Base-by-base conservation (phyloP, 345 rosid genomes). In the Ricinus communis region DNA sequence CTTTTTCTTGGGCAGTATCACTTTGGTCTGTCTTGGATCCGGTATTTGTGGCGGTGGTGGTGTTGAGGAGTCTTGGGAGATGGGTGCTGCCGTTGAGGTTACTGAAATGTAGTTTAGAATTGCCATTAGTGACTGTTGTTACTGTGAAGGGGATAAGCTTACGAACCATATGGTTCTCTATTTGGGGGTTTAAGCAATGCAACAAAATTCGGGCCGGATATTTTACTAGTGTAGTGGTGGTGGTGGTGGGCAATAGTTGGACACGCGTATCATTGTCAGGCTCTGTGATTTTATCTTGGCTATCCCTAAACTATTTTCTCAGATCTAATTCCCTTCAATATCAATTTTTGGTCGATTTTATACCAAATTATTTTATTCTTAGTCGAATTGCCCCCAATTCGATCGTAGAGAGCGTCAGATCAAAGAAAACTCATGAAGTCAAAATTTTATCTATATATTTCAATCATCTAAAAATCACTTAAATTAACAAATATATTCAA, bases 1-100 rank as follows among this genome's bases (percentile, higher is more conserved):
- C 83, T 90, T 94, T 84, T 87, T 91, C 33, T 81, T 88, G 18
- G 98, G 97, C 21, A 94, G 79, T n/a, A 87, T 47, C 64, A 90
- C 69, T 80, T 94, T 94, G 79, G 95, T 87, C 68, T 71, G 87
- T 28, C 86, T 80, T 18, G 80, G 72, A 71, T 60, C 74, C 25
- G 85, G 81, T 13, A 33, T 33, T 18, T n/a, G n/a, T n/a, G 71
- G 72, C 25, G 76, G 45, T 2, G 78, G 28, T 16, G 82, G 56
- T 4, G 66, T 47, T 19, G 87, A 75, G 24, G 83, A 71, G 66
- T 91, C 93, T 22, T 72, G 84, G 46, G 93, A 77, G 50, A 80
- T 69, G 57, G 93, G 88, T 2, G 89, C 77, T 13, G 86, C 65
- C 2, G 91, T 77, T 33, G 88, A 73, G 45, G 86, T 80, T 25